These are phyloP conservation scores for Apophysomyces variabilis DNA, from an alignment of 371 early-diverging fungal species.

Conservation along the genomic window DNA sequence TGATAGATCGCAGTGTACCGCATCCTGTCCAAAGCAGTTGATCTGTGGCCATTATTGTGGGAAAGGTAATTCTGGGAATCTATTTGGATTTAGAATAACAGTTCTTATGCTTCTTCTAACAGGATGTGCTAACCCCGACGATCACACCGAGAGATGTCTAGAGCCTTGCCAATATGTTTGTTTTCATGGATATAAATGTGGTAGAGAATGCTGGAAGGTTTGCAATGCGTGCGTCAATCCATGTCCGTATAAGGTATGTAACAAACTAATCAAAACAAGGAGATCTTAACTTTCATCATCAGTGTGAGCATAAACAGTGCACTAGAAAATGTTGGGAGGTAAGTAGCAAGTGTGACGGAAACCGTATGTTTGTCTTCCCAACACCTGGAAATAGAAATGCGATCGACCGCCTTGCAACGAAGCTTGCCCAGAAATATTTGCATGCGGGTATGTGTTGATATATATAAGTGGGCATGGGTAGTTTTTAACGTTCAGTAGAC, in stretches of 20 bases:
- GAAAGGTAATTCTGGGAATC: constrained; percentile 29
- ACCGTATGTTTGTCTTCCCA: background rate
- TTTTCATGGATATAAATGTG: constrained; percentile 48
- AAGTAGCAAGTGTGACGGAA: background rate
- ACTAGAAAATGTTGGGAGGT: constrained; percentile 46
- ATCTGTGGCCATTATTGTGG: constrained; percentile 56
- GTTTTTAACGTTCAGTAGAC: constrained; percentile 23
- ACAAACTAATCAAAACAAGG: background rate
- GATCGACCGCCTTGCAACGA: constrained; percentile 51
- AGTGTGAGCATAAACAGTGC: constrained; percentile 43
- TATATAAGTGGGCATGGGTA: background rate
- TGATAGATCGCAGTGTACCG: constrained; percentile 32
- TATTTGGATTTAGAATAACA: constrained; percentile 3
- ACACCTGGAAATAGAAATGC: constrained; percentile 31
- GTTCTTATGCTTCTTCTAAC: background rate
- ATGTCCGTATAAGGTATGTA: constrained; percentile 37
- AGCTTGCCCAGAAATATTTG: constrained; percentile 28
- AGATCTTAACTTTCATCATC: background rate
- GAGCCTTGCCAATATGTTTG: constrained; percentile 44
- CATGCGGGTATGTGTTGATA: constrained; percentile 39
- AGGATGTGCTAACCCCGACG: constrained; percentile 50
- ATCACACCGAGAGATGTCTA: constrained; percentile 50
- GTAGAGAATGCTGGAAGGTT: constrained; percentile 39
- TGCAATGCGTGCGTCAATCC: constrained; percentile 37
- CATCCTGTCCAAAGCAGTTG: constrained; percentile 45